phyloP scores from a whole-genome alignment of 2,329 filamentous ascomycete species.

The Lasiodiplodia sp. region DNA sequence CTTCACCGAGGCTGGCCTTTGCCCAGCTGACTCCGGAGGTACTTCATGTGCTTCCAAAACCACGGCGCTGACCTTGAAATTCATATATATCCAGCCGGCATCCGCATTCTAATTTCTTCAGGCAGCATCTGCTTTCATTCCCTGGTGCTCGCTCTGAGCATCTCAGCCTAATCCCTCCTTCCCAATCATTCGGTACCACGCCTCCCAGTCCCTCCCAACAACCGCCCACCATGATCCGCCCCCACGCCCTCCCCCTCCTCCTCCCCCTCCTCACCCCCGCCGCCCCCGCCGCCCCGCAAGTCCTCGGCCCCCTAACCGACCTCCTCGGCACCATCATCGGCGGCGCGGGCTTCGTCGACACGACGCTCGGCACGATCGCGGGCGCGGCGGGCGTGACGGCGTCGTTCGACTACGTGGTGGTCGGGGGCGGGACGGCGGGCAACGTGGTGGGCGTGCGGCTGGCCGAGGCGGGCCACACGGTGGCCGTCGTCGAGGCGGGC shows the following conservation, averaged over 20 bases:
- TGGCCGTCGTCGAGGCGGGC: slow-evolving; percentile 42
- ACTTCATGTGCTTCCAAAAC: not conserved
- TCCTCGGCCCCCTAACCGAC: not conserved
- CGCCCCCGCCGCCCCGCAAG: not conserved
- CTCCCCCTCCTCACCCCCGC: not conserved
- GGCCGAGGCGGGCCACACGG: slow-evolving; percentile 30
- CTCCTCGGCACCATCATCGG: not conserved
- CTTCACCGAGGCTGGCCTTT: not conserved
- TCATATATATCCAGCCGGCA: not conserved
- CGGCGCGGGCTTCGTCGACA: slow-evolving; percentile 4
- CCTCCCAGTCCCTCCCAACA: not conserved
- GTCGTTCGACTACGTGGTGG: slow-evolving; percentile 33
- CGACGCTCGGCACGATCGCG: not conserved
- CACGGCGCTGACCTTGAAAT: not conserved
- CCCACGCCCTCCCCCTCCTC: not conserved
- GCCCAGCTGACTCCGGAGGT: not conserved
- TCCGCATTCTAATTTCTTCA: not conserved
- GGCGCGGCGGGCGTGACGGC: slow-evolving; percentile 2
- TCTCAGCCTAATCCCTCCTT: not conserved
- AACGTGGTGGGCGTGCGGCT: slow-evolving; percentile 37
- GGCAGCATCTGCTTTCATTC: not conserved
- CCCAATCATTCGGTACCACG: no score
- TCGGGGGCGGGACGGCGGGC: slow-evolving; percentile 40
- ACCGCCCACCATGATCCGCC: not conserved
- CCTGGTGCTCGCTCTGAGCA: not conserved